Percentiles rank a stretch among this genome's conserved stretches.
These are phyloP conservation scores for Naegleria fowleri DNA, from an alignment of 208 protist species.

Conservation along the genomic window DNA sequence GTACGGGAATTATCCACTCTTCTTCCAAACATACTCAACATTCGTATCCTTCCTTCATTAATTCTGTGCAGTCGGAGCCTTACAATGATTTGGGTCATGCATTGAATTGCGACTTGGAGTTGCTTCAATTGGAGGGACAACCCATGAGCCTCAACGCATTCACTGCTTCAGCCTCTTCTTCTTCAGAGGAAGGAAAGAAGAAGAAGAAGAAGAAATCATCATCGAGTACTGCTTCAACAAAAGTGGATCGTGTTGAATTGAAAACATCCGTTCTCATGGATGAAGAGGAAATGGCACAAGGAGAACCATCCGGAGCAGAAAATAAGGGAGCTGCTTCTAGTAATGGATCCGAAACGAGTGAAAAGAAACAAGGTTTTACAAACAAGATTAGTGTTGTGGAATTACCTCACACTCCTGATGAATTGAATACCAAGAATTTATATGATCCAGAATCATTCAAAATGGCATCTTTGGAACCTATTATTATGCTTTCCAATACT, in stretches of 20 bases:
- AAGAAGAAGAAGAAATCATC: not conserved
- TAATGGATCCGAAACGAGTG: not conserved
- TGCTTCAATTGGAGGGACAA: not conserved
- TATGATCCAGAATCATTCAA: constrained; percentile 14
- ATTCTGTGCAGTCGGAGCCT: not conserved
- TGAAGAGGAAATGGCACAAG: not conserved
- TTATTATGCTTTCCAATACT: constrained; percentile 15
- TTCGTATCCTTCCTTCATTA: constrained; percentile 17
- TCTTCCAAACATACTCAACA: constrained; percentile 15
- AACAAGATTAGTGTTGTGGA: constrained; percentile 1
- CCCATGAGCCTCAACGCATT: constrained; percentile 1
- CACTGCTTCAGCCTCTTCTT: not conserved
- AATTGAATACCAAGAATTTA: constrained; percentile 12
- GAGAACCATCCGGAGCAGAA: not conserved
- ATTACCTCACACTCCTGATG: not conserved
- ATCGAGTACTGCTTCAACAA: not conserved
- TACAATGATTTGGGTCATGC: constrained; percentile 7
- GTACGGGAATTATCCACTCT: constrained; percentile 22
- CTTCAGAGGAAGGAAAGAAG: not conserved
- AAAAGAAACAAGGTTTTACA: not conserved
- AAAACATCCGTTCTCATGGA: not conserved
- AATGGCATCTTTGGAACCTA: not conserved
- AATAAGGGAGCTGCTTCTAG: too few relatives aligned
- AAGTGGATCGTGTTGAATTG: not conserved
- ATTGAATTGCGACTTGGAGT: constrained; percentile 23